Conservation (phyloP, 2,329 filamentous ascomycete genomes). For the Cladosporium sp. region DNA sequence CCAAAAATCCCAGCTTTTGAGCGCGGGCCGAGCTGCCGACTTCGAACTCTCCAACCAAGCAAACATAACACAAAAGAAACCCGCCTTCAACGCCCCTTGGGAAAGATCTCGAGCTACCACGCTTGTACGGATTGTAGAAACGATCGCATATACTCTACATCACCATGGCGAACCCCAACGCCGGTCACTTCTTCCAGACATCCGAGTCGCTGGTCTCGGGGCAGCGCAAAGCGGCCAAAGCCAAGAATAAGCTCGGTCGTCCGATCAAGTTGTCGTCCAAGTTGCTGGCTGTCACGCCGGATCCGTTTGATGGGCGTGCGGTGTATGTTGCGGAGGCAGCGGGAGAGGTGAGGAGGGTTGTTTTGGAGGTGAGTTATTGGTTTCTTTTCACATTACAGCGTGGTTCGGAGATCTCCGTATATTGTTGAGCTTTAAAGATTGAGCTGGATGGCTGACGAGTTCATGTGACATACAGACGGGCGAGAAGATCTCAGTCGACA, state of each 20-base stretch:
- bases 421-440: not conserved
- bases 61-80: not conserved
- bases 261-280: constrained; percentile 84
- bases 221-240: constrained; percentile 67
- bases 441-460: not conserved
- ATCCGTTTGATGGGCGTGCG: constrained; percentile 63
- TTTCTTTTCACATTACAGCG: not conserved
- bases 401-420: not conserved
- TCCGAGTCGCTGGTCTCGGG: constrained; percentile 59
- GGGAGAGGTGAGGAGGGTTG: constrained; percentile 74
- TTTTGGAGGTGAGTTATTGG: constrained; percentile 68
- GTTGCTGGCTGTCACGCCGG: constrained; percentile 71
- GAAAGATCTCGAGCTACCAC: too few relatives aligned
- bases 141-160: not conserved
- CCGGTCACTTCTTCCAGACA: constrained; percentile 79
- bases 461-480: constrained; percentile 4
- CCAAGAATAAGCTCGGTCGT: constrained; percentile 80
- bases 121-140: not conserved
- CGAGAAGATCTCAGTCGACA: constrained; percentile 51
- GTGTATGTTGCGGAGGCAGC: constrained; percentile 85
- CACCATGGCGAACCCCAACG: constrained; percentile 20
- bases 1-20: constrained; percentile 1
- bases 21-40: constrained; percentile 1
- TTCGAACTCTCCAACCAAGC: constrained; percentile 1
- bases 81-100: too few relatives aligned